Base-by-base conservation (phyloP, 2,329 filamentous ascomycete genomes). In the Epichloe bromicola region DNA sequence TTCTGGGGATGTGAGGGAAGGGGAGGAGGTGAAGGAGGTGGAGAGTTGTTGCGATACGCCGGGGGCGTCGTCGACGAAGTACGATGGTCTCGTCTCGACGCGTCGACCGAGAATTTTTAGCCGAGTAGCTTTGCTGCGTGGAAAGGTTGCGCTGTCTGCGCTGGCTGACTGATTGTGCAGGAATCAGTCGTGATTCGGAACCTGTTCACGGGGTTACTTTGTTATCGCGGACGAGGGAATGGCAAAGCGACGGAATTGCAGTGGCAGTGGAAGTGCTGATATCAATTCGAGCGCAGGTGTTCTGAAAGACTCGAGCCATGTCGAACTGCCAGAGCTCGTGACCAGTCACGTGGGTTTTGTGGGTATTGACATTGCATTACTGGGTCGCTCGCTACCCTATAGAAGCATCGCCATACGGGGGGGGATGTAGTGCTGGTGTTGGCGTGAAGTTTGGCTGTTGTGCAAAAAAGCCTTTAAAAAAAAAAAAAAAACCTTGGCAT, bases 21-120 rank as follows among this genome's bases (percentile, higher is more conserved):
- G 14, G n/a, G 11, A 37, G 4, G 47, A 39, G n/a, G 26, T 30
- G n/a, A 6, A 30, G 4, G 47, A 34, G 37, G 19, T 49, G 26
- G 47, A 55, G 17, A 17, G n/a, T 48, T 17, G 46, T 46, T 49
- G 50, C 44, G 44, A 42, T 46, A 50, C 49, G 54, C 49, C 48
- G 23, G 40, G 48, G 49, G 38, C 54, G 52, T 49, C 48, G 52
- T 53, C 50, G 17, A 51, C 49, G 45, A 20, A 38, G 17, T 23
- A 11, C 39, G 12, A 26, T 23, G 19, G 42, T 19, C 30, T 14
- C 10, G 33, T 26, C 30, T 48, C 37, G 50, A 51, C 41, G 52
- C 49, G 49, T 50, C 34, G 30, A 42, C 19, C 10, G 34, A 51
- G 12, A 33, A 20, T 41, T 48, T 45, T n/a, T 39, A 5, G 44